Evolutionary conservation across 257 asterid genomes (phyloP).

Genomic region (Ligustrum vulgare): DNA sequence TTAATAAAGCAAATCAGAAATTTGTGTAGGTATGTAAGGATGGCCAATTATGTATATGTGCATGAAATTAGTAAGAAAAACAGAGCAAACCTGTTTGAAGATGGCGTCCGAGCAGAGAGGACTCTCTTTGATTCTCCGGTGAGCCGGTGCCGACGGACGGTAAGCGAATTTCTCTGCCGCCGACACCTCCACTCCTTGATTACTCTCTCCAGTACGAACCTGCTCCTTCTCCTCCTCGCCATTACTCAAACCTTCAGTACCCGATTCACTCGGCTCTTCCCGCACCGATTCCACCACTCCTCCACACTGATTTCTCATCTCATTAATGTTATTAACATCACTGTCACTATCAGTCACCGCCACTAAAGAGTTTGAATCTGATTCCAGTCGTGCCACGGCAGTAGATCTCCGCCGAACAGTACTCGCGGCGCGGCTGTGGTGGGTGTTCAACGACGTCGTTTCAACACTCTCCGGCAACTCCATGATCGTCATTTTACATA

Average conservation of each 20-base stretch:
- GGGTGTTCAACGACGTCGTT: constrained; percentile 33
- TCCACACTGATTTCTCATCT: constrained; percentile 24
- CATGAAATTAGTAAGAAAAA: background rate
- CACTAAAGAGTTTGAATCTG: constrained; percentile 32
- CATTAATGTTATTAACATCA: constrained; percentile 23
- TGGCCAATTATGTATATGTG: background rate
- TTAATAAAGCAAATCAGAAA: background rate
- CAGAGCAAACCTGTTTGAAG: constrained; percentile 61
- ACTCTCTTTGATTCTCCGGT: constrained; percentile 80
- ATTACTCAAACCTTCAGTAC: constrained; percentile 26
- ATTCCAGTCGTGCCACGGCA: constrained; percentile 27
- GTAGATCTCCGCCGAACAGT: constrained; percentile 50
- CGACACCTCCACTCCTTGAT: constrained; percentile 23
- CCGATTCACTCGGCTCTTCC: constrained; percentile 33
- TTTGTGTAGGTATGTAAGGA: background rate
- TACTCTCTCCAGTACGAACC: constrained; percentile 37
- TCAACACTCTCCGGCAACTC: constrained; percentile 53
- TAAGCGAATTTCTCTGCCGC: constrained; percentile 43
- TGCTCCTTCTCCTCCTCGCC: constrained; percentile 33
- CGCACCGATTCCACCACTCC: constrained; percentile 27
- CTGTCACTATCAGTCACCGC: constrained; percentile 7
- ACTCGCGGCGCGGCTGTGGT: constrained; percentile 18
- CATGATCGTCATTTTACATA: constrained; percentile 46
- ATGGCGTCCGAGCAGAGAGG: constrained; percentile 96
- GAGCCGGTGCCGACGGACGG: constrained; percentile 90